These are phyloP conservation scores for Lecanoromycetidae sp. DNA, from an alignment of 2,329 filamentous ascomycete species.

Conservation along the genomic window DNA sequence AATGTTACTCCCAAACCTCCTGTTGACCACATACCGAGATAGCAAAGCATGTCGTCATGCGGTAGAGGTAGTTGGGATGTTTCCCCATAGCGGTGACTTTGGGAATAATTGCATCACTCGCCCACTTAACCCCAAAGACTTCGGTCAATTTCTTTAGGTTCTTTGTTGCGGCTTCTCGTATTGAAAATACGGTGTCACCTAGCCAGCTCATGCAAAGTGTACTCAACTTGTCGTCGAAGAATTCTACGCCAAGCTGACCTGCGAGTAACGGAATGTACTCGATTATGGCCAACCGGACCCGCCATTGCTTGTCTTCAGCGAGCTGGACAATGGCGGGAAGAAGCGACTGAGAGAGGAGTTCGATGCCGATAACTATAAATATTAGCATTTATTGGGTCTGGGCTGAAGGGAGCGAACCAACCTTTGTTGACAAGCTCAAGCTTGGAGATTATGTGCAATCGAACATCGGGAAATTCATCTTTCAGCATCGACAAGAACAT, in stretches of 20 bases:
- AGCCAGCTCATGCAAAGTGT: conserved; percentile 97
- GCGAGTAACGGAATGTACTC: conserved; percentile 97
- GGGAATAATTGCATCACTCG: conserved; percentile 89
- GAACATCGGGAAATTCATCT: conserved; percentile 96
- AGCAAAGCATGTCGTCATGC: conserved; percentile 99
- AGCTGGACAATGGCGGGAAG: conserved; percentile 94
- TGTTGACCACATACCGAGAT: conserved; percentile 72
- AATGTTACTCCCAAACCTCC: not conserved
- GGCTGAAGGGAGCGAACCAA: conserved; percentile 25
- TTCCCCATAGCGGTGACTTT: conserved; percentile 98
- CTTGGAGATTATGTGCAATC: conserved; percentile 99
- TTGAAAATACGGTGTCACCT: conserved; percentile 96
- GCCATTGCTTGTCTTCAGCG: conserved; percentile 98
- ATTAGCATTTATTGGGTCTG: not conserved
- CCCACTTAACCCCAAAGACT: conserved; percentile 97
- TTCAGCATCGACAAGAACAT: conserved; percentile 99
- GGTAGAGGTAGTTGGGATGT: conserved; percentile 96
- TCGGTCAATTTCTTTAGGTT: conserved; percentile 98
- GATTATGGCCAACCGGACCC: conserved; percentile 93
- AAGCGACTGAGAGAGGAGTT: conserved; percentile 88
- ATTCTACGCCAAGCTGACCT: conserved; percentile 88
- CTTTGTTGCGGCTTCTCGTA: conserved; percentile 90
- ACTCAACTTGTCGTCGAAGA: conserved; percentile 96
- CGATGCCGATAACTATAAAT: conserved; percentile 79
- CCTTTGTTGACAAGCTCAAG: conserved; percentile 95